These are phyloP conservation scores for Lodderomyces pseudojiufengensis DNA, from an alignment of 1,139 yeast genomes.

Conservation along the genomic window DNA sequence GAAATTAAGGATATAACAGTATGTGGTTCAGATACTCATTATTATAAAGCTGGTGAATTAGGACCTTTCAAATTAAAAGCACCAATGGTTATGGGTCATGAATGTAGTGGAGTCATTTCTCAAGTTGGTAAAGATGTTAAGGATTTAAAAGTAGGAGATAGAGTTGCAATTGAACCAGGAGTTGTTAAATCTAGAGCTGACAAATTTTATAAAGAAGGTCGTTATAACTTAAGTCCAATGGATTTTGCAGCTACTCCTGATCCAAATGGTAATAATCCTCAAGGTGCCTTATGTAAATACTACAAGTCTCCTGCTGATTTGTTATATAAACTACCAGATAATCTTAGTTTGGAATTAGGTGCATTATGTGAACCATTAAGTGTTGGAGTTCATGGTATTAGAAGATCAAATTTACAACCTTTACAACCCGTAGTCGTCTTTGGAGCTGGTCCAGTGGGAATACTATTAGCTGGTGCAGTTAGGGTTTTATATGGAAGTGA, in stretches of 20 bases:
- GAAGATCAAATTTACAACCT: constrained; percentile 60
- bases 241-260: constrained; percentile 82
- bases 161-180: constrained; percentile 74
- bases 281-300: constrained; percentile 73
- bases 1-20: constrained; percentile 77
- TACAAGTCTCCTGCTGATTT: constrained; percentile 80
- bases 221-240: constrained; percentile 83
- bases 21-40: constrained; percentile 87
- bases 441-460: constrained; percentile 95
- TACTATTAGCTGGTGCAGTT: constrained; percentile 75
- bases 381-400: constrained; percentile 82
- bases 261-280: constrained; percentile 42
- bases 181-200: constrained; percentile 68
- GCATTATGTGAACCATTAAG: constrained; percentile 86
- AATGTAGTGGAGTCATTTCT: constrained; percentile 67
- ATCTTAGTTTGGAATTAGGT: constrained; percentile 77
- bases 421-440: constrained; percentile 77
- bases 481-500: constrained; percentile 78
- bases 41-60: constrained; percentile 73
- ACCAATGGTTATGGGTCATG: constrained; percentile 77
- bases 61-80: constrained; percentile 63
- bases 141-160: constrained; percentile 65
- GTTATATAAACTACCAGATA: constrained; percentile 73
- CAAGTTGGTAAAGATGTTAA: constrained; percentile 64
- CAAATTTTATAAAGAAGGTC: constrained; percentile 69